Percentiles rank a stretch among this genome's conserved stretches.
phyloP scores from a whole-genome alignment of 2,329 filamentous ascomycete species.

The Pseudogymnoascus sp. region DNA sequence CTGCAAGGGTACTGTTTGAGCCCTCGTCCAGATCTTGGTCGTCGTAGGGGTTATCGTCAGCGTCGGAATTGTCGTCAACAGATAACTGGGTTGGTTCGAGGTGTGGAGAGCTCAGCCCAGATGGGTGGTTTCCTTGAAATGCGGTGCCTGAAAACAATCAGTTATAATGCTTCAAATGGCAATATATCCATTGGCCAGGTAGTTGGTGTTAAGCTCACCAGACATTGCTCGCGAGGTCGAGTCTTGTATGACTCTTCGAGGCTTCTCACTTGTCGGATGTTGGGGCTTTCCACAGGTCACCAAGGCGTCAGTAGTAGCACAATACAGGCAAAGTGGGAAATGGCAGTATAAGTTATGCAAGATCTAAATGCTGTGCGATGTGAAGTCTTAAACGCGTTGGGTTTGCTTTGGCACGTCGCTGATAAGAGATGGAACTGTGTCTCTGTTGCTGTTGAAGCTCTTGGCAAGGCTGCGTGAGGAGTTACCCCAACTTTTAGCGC shows the following conservation, averaged over 20 bases:
- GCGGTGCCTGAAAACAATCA: neutral
- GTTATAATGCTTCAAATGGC: neutral
- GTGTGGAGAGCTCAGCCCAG: neutral
- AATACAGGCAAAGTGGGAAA: neutral
- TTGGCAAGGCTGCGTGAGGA: constrained; percentile 5
- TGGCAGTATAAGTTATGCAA: neutral
- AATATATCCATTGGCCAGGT: neutral
- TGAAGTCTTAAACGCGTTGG: neutral
- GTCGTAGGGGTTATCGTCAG: constrained; percentile 15
- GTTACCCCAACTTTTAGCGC: constrained; percentile 7
- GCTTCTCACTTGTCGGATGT: neutral
- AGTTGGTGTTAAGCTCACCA: neutral
- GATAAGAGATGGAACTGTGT: constrained; percentile 2
- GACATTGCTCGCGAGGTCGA: neutral
- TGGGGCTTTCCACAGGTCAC: neutral
- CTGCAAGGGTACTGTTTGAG: constrained; percentile 9
- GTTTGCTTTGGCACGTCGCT: constrained; percentile 1
- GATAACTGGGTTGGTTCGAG: neutral
- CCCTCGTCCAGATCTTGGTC: constrained; percentile 10
- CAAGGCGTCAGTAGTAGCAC: neutral
- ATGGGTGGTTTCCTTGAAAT: neutral
- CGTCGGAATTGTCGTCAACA: constrained; percentile 11
- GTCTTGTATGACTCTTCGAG: constrained; percentile 4
- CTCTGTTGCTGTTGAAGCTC: neutral
- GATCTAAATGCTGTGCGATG: neutral